Base-by-base conservation (phyloP, 345 rosid species). In the Hibiscus tridactylites region DNA sequence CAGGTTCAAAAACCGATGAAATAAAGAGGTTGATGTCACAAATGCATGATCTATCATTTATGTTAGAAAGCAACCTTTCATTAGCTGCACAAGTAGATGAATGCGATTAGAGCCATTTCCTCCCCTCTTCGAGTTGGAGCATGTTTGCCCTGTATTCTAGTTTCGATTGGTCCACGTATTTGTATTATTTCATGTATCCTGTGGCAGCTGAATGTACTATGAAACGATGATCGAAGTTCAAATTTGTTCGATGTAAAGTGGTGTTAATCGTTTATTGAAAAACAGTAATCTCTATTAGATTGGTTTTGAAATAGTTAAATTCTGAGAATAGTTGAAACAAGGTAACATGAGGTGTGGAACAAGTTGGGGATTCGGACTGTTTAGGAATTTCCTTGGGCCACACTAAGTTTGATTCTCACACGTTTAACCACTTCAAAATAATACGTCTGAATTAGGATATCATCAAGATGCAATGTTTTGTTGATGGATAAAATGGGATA, bases 21-120 rank as follows among this genome's bases (percentile, higher is more conserved):
- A 80, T 77, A 19, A 86, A 89, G 78, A 81, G 44, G 42, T 68
- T 89, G 60, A 83, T 91, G 77, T 87, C 91, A 21, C 92, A 87
- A 87, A 89, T 88, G 94, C 97, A 87, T 76, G 97, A 89, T 79
- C 91, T 93, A 61, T 93, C 94, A 10, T 91, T 93, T 79, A 93
- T 93, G 96, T 89, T 88, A 5, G 90, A 84, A 65, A 87, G 74
- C 57, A 71, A 80, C 71, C 91, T 91, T 57, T 82, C 89, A 47
- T 39, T 89, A 15, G 92, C 96, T 15, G 76, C 79, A 58, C 71
- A 75, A 68, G 28, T 68, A 50, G 46, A 68, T 29, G 28, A 7
- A n/a, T 49, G 37, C 2, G 16, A 28, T 47, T 47, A 49, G 44
- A 68, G 62, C 62, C 62, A 24, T 58, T 57, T 57, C 26, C 26